Evolutionary conservation across 75 land plant species (phyloP).

Genomic region (Selaginella moellendorffii): DNA sequence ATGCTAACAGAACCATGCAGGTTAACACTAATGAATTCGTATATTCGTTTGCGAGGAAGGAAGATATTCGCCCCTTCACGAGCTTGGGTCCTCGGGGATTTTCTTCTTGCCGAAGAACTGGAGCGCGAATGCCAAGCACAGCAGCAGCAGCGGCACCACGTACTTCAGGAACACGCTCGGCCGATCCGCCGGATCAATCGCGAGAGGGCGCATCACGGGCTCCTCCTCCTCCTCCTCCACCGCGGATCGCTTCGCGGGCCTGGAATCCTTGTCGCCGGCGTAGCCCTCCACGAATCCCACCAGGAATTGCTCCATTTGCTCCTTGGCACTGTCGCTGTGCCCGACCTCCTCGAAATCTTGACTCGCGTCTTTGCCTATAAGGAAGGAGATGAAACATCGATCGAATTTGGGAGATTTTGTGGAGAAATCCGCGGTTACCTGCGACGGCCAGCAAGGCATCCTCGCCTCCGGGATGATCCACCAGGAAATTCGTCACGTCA

Average conservation of each 20-base stretch:
- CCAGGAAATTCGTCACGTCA: conserved; percentile 58
- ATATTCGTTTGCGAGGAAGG: no score
- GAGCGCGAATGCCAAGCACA: background rate
- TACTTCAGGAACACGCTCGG: background rate
- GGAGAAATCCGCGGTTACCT: no score
- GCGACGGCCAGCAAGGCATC: conserved; percentile 57
- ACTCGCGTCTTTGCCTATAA: conserved; percentile 27
- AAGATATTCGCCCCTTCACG: no score
- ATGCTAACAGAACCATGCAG: no score
- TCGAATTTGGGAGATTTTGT: no score
- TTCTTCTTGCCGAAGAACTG: background rate
- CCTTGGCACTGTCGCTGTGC: conserved; percentile 29
- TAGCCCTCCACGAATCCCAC: conserved; percentile 24
- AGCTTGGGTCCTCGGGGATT: no score
- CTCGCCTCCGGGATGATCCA: conserved; percentile 83
- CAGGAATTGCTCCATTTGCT: conserved; percentile 35
- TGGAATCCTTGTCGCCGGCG: no score
- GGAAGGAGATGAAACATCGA: no score
- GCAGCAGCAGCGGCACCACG: background rate
- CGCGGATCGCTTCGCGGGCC: no score
- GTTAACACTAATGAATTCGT: no score
- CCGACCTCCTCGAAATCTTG: conserved; percentile 39
- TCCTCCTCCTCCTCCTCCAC: no score
- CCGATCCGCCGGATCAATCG: background rate
- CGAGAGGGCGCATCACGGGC: background rate